Evolutionary conservation across 495 filamentous ascomycete genomes (phyloP), one percentile per base, ranked within the genome.

Genomic region (Hypoxylon intermedium): DNA sequence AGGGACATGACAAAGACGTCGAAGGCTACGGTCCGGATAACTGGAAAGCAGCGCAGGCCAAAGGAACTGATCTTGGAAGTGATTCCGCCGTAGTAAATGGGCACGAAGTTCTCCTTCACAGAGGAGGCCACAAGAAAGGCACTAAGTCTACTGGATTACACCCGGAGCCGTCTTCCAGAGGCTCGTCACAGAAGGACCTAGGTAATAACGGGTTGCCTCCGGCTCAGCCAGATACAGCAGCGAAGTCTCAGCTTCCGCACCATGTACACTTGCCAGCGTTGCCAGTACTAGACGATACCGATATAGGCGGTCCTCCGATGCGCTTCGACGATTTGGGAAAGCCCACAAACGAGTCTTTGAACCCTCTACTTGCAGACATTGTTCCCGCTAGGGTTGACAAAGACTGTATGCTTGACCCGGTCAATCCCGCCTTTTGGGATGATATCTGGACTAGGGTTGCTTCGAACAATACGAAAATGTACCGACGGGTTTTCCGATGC

Each of bases 391-490:
- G 67, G 42, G 73, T 85, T 13, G 68, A 79, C 55, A 82, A 82
- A 62, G 77, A 85, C 57, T 85, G 82, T 64, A 85, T 85, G 82
- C 76, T 74, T 12, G 94, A 98, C 70, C 94, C 95, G 0, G 78
- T 98, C 21, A 87, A 87, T 58, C 84, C 93, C 53, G 72, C 77
- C 1, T 98, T 97, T 75, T 93, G 88, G 67, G 83, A 92, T 38
- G 91, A 96, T 60, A 87, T 88, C 1, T 98, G 94, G 94, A 85
- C 86, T 58, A 76, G 83, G n/a, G 85, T 92, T 37, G 94, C 94
- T 5, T 87, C 89, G 44, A 97, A 97, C 74, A 98, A 98, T 71
- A 97, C 94, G 4, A 89, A 90, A 57, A 82, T 98, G 26, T 98
- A 87, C 76, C 87, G 95, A 19, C 85, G 88, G 51, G 95, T 98